Conservation (phyloP, 257 asterid species). For the Nicotiana obtusifolia region DNA sequence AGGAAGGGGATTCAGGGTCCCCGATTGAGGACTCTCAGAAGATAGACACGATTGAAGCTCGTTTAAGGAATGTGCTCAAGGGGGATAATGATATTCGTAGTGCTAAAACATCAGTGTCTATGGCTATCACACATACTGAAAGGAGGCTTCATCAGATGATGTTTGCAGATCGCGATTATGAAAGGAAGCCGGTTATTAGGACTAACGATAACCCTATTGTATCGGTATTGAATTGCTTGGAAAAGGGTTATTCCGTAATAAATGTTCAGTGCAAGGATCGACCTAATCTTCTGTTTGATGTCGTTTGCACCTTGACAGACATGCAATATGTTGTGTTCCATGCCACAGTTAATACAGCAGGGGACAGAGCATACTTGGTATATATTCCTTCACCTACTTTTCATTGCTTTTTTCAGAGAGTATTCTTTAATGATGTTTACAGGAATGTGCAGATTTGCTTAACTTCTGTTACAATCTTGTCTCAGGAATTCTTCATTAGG, state of each 20-base stretch:
- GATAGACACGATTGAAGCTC: constrained; percentile 47
- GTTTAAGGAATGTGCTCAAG: constrained; percentile 71
- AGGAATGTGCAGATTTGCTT: background rate
- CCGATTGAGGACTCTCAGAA: constrained; percentile 62
- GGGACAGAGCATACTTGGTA: constrained; percentile 69
- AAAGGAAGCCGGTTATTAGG: constrained; percentile 39
- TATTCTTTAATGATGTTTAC: background rate
- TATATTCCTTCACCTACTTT: background rate
- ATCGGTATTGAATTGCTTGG: constrained; percentile 66
- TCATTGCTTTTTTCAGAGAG: background rate
- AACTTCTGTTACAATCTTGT: constrained; percentile 12
- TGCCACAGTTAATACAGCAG: constrained; percentile 65
- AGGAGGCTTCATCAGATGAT: constrained; percentile 98
- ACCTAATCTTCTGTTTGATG: constrained; percentile 77
- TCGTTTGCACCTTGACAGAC: constrained; percentile 87
- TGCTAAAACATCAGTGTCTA: constrained; percentile 63
- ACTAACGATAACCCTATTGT: constrained; percentile 45
- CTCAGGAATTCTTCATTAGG: constrained; percentile 81
- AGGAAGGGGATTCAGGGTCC: constrained; percentile 62
- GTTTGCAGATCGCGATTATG: constrained; percentile 92
- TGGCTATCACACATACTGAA: constrained; percentile 72
- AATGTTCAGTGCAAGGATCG: constrained; percentile 79
- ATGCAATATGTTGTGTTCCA: constrained; percentile 90
- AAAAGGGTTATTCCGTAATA: constrained; percentile 79
- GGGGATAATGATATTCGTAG: constrained; percentile 84